Percentiles rank a stretch among this genome's conserved stretches.
Evolutionary conservation across 2,329 filamentous ascomycete species (phyloP).

Genomic region (Trichoderma endophyticum): DNA sequence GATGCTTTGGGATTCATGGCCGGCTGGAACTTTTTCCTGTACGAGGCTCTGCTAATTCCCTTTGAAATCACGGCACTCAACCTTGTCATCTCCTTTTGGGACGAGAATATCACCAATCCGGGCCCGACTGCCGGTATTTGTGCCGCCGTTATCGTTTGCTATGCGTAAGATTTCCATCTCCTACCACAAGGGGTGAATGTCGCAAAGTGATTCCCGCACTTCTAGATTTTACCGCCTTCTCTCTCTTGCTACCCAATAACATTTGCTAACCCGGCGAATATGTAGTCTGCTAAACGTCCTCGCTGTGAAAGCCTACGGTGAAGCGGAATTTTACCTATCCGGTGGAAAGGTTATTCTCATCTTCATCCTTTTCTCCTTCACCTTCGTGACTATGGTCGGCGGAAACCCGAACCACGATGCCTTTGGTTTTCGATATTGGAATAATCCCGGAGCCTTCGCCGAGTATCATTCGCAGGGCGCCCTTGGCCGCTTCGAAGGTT

Average conservation of each 20-base stretch:
- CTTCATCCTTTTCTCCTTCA: slow-evolving; percentile 66
- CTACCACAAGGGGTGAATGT: neutral
- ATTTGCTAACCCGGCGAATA: slow-evolving; percentile 33
- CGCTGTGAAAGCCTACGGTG: slow-evolving; percentile 64
- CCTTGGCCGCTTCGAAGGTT: slow-evolving; percentile 67
- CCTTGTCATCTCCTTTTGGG: slow-evolving; percentile 42
- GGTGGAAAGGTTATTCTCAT: slow-evolving; percentile 64
- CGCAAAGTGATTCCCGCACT: neutral
- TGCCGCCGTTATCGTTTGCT: slow-evolving; percentile 51
- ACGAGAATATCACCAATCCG: slow-evolving; percentile 50
- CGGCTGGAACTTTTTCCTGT: slow-evolving; percentile 46
- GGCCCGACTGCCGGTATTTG: slow-evolving; percentile 65
- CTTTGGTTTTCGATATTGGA: slow-evolving; percentile 70
- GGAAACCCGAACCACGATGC: slow-evolving; percentile 68
- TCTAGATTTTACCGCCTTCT: neutral
- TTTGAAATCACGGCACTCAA: slow-evolving; percentile 44
- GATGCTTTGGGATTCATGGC: slow-evolving; percentile 59
- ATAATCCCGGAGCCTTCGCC: slow-evolving; percentile 39
- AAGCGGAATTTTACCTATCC: slow-evolving; percentile 68
- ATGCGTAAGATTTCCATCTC: slow-evolving; percentile 47
- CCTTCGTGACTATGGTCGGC: slow-evolving; percentile 77
- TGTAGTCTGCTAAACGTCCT: slow-evolving; percentile 56
- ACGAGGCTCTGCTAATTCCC: slow-evolving; percentile 42
- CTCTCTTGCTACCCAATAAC: slow-evolving; percentile 12
- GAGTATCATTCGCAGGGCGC: slow-evolving; percentile 57